Percentiles rank a stretch among this genome's conserved stretches.
Conservation (phyloP, 2,329 filamentous ascomycete species). For the Pestalotiopsis sp. region DNA sequence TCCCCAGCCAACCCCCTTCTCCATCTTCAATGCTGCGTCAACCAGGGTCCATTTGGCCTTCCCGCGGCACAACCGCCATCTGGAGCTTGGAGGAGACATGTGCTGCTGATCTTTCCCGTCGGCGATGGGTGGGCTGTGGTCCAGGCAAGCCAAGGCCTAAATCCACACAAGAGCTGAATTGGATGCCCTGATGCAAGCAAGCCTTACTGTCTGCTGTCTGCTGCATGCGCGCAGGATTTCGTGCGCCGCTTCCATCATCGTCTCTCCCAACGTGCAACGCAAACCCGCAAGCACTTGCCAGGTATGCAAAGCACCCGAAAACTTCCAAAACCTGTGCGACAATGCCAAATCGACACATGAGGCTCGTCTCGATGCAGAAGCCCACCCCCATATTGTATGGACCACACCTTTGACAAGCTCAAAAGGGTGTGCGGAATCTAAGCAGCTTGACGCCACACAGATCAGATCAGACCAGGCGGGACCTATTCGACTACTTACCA, state of each 20-base stretch:
- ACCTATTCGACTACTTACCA: neutral
- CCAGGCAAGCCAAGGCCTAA: neutral
- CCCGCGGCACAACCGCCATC: neutral
- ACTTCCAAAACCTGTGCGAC: neutral
- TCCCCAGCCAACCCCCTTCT: neutral
- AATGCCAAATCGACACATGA: neutral
- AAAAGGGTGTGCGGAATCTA: neutral
- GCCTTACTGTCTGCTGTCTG: no score
- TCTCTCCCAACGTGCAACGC: neutral
- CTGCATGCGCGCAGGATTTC: neutral
- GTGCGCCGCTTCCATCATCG: constrained; percentile 7
- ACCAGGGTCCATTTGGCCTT: neutral
- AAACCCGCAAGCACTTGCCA: neutral
- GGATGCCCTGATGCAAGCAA: neutral
- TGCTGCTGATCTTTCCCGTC: neutral
- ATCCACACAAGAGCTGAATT: neutral
- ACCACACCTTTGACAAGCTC: neutral
- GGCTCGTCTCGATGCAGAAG: neutral
- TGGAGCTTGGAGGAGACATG: neutral
- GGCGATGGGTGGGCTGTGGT: neutral
- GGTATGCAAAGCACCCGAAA: neutral
- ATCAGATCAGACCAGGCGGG: no score
- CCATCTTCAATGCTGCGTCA: neutral
- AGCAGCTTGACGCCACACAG: neutral
- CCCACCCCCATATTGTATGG: neutral